Conservation (phyloP, 1,284 basidiomycete species). For the Trametes sp. region DNA sequence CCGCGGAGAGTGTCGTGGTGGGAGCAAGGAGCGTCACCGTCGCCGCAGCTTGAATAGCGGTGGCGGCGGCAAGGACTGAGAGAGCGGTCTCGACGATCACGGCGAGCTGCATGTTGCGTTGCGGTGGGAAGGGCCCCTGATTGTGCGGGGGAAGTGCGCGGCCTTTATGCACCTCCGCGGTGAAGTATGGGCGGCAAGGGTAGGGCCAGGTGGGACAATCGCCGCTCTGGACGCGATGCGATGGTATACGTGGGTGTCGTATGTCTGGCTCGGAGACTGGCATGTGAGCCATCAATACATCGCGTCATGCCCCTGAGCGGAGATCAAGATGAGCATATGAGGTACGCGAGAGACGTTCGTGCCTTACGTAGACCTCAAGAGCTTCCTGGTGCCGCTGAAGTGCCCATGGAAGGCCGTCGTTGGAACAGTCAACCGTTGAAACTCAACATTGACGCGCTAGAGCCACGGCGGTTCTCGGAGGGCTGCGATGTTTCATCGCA, state of each 20-base stretch:
- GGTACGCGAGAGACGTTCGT: not conserved
- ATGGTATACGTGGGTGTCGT: not conserved
- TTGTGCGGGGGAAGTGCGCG: conserved; percentile 2
- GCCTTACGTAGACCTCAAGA: not conserved
- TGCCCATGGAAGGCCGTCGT: not conserved
- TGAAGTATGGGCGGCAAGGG: not conserved
- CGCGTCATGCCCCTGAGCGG: not conserved
- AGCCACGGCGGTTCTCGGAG: no score
- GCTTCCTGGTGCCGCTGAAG: not conserved
- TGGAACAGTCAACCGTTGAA: no score
- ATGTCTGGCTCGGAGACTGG: not conserved
- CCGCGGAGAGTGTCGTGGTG: not conserved
- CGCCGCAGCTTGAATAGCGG: not conserved
- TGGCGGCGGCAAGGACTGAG: conserved; percentile 1
- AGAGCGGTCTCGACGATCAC: not conserved
- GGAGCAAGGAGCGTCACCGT: not conserved
- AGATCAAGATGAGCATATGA: not conserved
- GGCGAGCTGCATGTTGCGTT: not conserved
- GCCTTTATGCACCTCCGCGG: conserved; percentile 5
- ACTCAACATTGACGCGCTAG: no score
- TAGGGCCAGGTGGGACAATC: not conserved
- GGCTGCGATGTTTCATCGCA: no score
- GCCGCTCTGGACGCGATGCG: conserved; percentile 5
- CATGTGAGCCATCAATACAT: not conserved
- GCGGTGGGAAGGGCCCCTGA: conserved; percentile 12